Evolutionary conservation across 495 filamentous ascomycete genomes (phyloP).

Genomic region (Tetracladium setigerum): DNA sequence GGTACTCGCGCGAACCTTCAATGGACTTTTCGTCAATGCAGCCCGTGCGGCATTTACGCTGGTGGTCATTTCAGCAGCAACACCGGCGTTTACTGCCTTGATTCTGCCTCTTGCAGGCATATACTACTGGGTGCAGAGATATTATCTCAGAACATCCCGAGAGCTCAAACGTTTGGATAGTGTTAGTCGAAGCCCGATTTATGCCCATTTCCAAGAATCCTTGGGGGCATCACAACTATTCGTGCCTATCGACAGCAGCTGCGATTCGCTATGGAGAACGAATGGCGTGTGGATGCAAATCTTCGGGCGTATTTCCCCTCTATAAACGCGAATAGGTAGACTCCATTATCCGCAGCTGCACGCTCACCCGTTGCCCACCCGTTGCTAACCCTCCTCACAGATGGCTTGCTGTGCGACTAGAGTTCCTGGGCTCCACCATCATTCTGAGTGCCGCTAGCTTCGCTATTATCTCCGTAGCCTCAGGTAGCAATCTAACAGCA

Average conservation of each 20-base stretch:
- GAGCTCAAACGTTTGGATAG: constrained; percentile 96
- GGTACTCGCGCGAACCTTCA: constrained; percentile 84
- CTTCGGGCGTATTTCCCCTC: constrained; percentile 94
- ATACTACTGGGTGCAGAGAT: constrained; percentile 92
- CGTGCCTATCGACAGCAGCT: constrained; percentile 86
- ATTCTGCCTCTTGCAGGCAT: constrained; percentile 73
- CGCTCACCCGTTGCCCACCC: background rate
- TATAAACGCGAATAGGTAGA: constrained; percentile 69
- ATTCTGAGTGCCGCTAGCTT: constrained; percentile 84
- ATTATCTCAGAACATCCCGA: constrained; percentile 92
- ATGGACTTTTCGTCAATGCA: constrained; percentile 88
- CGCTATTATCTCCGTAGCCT: constrained; percentile 71
- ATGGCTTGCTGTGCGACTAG: constrained; percentile 92
- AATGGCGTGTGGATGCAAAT: constrained; percentile 97
- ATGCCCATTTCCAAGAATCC: constrained; percentile 97
- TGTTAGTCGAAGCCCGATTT: constrained; percentile 90
- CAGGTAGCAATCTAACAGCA: constrained; percentile 55
- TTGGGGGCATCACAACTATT: constrained; percentile 95
- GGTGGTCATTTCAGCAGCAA: constrained; percentile 71
- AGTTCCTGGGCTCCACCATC: constrained; percentile 93
- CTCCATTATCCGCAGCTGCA: background rate
- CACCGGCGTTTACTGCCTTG: constrained; percentile 72
- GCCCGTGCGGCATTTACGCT: constrained; percentile 82
- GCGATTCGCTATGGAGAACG: constrained; percentile 86
- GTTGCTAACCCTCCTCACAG: constrained; percentile 25